phyloP scores from a whole-genome alignment of 768 basidiomycete genomes.

The Hypsizygus marmoreus region DNA sequence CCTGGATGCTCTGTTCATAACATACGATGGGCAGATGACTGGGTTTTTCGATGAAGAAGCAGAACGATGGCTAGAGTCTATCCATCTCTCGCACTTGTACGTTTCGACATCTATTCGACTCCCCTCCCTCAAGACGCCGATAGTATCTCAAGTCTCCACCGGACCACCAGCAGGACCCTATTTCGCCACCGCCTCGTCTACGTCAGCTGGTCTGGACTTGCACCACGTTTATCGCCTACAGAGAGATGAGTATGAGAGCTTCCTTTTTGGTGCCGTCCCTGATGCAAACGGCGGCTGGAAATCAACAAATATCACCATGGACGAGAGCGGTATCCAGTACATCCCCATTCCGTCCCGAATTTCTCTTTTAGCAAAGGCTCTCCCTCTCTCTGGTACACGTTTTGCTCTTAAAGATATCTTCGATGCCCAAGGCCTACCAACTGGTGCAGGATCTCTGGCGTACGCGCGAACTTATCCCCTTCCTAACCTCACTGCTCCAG shows the following conservation, averaged over 20 bases:
- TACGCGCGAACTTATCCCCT: constrained; percentile 35
- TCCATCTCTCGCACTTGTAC: constrained; percentile 23
- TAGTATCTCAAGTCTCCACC: constrained; percentile 16
- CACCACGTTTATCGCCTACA: constrained; percentile 39
- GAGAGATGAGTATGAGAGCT: constrained; percentile 44
- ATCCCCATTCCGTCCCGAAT: constrained; percentile 55
- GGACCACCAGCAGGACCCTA: constrained; percentile 31
- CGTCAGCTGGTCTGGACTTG: constrained; percentile 9
- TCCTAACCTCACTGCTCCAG: constrained; percentile 37
- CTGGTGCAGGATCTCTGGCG: constrained; percentile 35
- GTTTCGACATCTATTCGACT: constrained; percentile 20
- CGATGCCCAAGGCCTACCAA: constrained; percentile 34
- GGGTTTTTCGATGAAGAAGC: constrained; percentile 27
- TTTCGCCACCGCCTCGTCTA: constrained; percentile 16
- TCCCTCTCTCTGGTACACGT: constrained; percentile 45
- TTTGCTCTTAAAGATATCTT: constrained; percentile 51
- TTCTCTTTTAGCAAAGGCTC: constrained; percentile 27
- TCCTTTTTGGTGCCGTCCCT: constrained; percentile 45
- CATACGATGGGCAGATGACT: constrained; percentile 24
- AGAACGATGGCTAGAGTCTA: constrained; percentile 26
- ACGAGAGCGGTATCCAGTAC: constrained; percentile 24
- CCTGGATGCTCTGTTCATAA: constrained; percentile 29
- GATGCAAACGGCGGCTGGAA: constrained; percentile 34
- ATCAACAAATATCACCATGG: constrained; percentile 31
- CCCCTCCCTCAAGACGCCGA: constrained; percentile 14